These are phyloP conservation scores for Penicillium pulvis DNA, from an alignment of 495 filamentous ascomycete genomes.

Conservation along the genomic window DNA sequence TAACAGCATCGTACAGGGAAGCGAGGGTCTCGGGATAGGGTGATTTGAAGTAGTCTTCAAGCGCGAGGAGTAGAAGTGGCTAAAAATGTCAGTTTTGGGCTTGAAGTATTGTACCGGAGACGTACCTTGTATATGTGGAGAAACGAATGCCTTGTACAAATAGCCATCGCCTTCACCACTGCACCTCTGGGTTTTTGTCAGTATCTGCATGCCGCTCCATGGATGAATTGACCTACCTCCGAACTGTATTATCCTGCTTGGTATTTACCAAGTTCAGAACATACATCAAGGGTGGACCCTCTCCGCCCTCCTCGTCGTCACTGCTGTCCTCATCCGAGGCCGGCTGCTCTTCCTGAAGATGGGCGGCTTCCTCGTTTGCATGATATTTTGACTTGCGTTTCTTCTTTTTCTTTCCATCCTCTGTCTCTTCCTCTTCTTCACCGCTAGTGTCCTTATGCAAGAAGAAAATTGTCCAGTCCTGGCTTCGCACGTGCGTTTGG, in stretches of 20 bases:
- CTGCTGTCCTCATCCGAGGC: conserved; percentile 48
- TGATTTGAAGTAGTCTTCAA: conserved; percentile 97
- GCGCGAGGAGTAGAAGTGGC: conserved; percentile 89
- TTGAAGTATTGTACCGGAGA: conserved; percentile 2
- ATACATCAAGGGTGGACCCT: conserved; percentile 91
- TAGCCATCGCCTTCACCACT: conserved; percentile 98
- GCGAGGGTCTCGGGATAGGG: conserved; percentile 89
- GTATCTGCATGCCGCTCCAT: background rate
- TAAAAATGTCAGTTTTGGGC: conserved; percentile 38
- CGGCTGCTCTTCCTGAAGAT: conserved; percentile 45
- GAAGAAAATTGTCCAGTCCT: conserved; percentile 99
- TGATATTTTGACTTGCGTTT: conserved; percentile 43
- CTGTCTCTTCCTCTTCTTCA: conserved; percentile 69
- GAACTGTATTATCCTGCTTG: conserved; percentile 89
- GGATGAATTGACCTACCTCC: conserved; percentile 54
- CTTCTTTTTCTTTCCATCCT: conserved; percentile 57
- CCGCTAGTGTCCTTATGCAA: conserved; percentile 89
- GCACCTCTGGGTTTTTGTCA: conserved; percentile 64
- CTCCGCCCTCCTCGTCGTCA: conserved; percentile 61
- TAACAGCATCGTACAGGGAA: conserved; percentile 86
- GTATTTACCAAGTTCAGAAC: conserved; percentile 98
- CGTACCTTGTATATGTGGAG: conserved; percentile 95
- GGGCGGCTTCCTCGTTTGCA: conserved; percentile 56
- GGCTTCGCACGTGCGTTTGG: conserved; percentile 90
- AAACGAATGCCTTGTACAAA: conserved; percentile 97